These are phyloP conservation scores for Scytalidium lignicola DNA, from an alignment of 2,329 filamentous ascomycete species.

Conservation along the genomic window DNA sequence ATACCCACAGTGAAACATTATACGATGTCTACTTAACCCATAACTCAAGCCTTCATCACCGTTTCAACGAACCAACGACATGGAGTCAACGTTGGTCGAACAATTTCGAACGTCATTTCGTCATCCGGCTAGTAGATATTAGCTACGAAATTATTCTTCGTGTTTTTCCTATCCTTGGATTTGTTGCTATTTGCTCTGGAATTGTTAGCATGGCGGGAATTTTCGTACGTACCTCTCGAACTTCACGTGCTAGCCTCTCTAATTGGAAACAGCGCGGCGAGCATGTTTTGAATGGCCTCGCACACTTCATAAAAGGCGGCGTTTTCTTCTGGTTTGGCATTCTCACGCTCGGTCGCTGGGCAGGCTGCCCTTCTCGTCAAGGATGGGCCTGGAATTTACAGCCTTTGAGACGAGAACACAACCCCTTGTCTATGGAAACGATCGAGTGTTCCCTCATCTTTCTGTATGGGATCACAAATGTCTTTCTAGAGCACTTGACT, in stretches of 20 bases:
- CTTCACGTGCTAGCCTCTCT: constrained; percentile 2
- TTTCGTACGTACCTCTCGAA: constrained; percentile 4
- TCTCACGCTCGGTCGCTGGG: constrained; percentile 81
- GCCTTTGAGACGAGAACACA: neutral
- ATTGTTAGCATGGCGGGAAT: constrained; percentile 7
- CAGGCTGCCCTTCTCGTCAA: constrained; percentile 82
- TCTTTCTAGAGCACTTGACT: constrained; percentile 7
- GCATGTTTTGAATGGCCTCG: constrained; percentile 64
- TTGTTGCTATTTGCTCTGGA: constrained; percentile 7
- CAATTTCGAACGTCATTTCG: constrained; percentile 1
- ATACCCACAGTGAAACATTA: constrained; percentile 2
- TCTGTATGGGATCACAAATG: constrained; percentile 7
- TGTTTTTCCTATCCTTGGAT: constrained; percentile 6
- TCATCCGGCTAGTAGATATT: constrained; percentile 3
- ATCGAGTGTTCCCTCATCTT: constrained; percentile 6
- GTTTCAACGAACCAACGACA: constrained; percentile 3
- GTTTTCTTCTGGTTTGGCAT: constrained; percentile 94
- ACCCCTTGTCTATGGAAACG: constrained; percentile 3
- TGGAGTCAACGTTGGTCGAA: constrained; percentile 3
- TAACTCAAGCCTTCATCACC: constrained; percentile 4
- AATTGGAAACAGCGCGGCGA: constrained; percentile 7
- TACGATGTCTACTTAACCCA: constrained; percentile 4
- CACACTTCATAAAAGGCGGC: constrained; percentile 90
- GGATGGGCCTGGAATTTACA: constrained; percentile 55
- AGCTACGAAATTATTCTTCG: constrained; percentile 3